Base-by-base conservation (phyloP, 495 filamentous ascomycete genomes). In the Massariosphaeria phaeospora region DNA sequence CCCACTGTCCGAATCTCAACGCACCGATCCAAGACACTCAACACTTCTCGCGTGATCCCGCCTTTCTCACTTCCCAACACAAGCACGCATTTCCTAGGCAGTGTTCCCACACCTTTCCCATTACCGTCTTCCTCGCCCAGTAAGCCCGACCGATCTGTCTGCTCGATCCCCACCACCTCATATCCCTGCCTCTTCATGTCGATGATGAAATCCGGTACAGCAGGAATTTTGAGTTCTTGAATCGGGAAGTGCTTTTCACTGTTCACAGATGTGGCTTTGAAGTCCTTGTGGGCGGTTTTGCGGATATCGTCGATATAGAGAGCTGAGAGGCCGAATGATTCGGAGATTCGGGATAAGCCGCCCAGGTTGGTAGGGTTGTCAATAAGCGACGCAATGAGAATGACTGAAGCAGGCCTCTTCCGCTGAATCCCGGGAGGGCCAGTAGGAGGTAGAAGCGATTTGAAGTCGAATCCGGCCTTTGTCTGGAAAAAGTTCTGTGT, bases 1-100 rank as follows among this genome's bases (percentile, higher is more conserved):
- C 75, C 75, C 40, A 56, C 57, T 58, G 77, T 75, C 42, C 53
- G 59, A 46, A 78, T 75, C 65, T 78, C 75, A 2, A 78, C 72
- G 54, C 74, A 75, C 45, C 70, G 27, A 57, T 76, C 74, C 31
- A 70, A 57, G 56, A 74, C 72, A 11, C 44, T 59, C 17, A 78
- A 50, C 27, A 78, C 48, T 40, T 66, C 53, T n/a, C 62, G 69
- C 13, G 72, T 72, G 11, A 77, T 72, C 12, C 75, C 75, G 11
- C 70, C 69, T 59, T 64, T 73, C 61, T 78, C 75, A 44, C 71
- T 73, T 0, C 75, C 75, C 20, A 78, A 36, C 41, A 78, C 62
- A 10, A 78, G 57, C 20, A 75, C 69, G 7, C 55, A 56, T 36
- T 69, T 73, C 62, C 59, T 64, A 21, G 74, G 73, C 46, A 75